A percentile compares a stretch with the other conserved stretches of the same genome.
phyloP scores from a whole-genome alignment of 306 rosid genomes.

The Abrus pulchellus region DNA sequence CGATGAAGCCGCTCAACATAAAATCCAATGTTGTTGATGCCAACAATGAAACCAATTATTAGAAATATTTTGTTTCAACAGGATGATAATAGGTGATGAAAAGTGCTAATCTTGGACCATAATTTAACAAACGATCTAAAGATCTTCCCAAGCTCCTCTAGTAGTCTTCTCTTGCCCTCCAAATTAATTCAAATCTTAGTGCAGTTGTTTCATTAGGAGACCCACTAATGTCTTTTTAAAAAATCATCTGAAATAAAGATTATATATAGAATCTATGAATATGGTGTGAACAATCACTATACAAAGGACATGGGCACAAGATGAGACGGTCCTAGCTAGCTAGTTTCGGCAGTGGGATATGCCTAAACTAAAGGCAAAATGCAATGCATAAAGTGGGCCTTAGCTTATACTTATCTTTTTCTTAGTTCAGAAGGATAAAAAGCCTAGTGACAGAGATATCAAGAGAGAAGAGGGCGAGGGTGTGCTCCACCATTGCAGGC shows the following conservation, averaged over 20 bases:
- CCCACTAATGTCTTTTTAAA: neutral
- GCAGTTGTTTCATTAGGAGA: neutral
- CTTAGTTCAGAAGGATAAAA: constrained; percentile 42
- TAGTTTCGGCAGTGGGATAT: constrained; percentile 50
- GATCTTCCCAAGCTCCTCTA: neutral
- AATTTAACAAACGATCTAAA: neutral
- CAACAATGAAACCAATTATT: constrained; percentile 5
- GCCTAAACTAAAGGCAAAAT: constrained; percentile 50
- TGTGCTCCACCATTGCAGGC: constrained; percentile 57
- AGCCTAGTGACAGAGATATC: constrained; percentile 45
- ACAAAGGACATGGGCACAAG: constrained; percentile 5
- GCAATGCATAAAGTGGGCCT: constrained; percentile 49
- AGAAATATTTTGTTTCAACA: constrained; percentile 2
- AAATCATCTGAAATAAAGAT: neutral
- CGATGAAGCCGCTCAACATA: constrained; percentile 19
- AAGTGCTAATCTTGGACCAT: constrained; percentile 2
- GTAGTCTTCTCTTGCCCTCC: neutral
- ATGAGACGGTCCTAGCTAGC: constrained; percentile 43
- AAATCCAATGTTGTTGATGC: constrained; percentile 1
- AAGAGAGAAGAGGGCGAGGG: constrained; percentile 9
- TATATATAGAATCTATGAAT: constrained; percentile 13
- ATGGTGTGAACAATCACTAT: constrained; percentile 22
- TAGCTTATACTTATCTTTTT: constrained; percentile 33
- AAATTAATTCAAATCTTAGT: constrained; percentile 24
- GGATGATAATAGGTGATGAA: constrained; percentile 22